phyloP scores from a whole-genome alignment of 306 rosid species.

The Inga leiocalycina region DNA sequence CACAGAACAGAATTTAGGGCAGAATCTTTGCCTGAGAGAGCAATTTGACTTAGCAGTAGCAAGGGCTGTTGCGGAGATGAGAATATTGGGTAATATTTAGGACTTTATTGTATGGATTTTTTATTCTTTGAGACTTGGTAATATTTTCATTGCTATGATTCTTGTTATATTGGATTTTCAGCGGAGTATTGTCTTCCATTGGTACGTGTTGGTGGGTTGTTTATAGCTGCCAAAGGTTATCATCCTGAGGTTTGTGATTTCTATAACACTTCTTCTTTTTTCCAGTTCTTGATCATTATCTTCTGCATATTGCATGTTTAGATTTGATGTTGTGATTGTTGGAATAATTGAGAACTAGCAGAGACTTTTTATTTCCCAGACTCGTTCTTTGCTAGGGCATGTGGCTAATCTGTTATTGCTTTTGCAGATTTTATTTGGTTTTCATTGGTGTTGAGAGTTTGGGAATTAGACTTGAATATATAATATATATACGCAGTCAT shows the following conservation, averaged over 20 bases:
- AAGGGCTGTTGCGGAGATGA: conserved; percentile 95
- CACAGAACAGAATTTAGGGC: conserved; percentile 84
- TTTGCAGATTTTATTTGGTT: not conserved
- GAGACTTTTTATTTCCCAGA: not conserved
- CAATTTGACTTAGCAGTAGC: conserved; percentile 84
- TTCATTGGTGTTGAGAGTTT: conserved; percentile 3
- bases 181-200: conserved; percentile 94
- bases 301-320: conserved; percentile 17
- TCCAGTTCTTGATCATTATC: conserved; percentile 2
- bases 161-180: conserved; percentile 46
- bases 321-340: not conserved
- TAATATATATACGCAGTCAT: not conserved
- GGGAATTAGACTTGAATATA: not conserved
- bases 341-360: not conserved
- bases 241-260: conserved; percentile 67
- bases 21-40: conserved; percentile 71
- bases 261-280: not conserved
- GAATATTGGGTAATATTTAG: conserved; percentile 63
- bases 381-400: conserved; percentile 4
- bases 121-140: conserved; percentile 13
- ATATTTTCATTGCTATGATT: not conserved
- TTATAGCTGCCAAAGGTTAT: conserved; percentile 88
- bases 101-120: conserved; percentile 13
- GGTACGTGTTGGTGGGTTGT: conserved; percentile 88
- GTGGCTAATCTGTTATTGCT: conserved; percentile 18